Percentiles rank a stretch among this genome's conserved stretches.
These are phyloP conservation scores for Pelargonium cotyledonis DNA, from an alignment of 441 rosid genomes.

Conservation along the genomic window DNA sequence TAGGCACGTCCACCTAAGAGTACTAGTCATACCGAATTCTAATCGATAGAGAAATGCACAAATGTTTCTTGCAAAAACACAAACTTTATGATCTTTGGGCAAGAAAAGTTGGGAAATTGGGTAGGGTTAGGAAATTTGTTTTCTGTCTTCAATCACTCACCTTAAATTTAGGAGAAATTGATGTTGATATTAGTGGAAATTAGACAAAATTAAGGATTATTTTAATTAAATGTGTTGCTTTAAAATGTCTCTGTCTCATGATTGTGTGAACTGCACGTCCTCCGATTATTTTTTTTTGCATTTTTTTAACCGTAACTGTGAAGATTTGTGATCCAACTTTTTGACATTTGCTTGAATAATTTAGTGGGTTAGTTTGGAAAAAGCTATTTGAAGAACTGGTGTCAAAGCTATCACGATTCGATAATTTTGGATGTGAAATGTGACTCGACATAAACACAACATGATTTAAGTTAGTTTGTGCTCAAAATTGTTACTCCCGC, in stretches of 20 bases:
- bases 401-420: too few relatives aligned
- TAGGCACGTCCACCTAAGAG: too few relatives aligned
- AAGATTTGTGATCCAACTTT: constrained; percentile 4
- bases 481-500: too few relatives aligned
- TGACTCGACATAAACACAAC: too few relatives aligned
- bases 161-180: background rate
- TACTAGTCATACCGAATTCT: too few relatives aligned
- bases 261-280: background rate
- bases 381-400: too few relatives aligned
- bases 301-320: background rate
- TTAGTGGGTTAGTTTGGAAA: background rate
- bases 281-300: background rate
- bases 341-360: background rate
- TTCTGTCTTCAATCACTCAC: background rate
- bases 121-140: background rate
- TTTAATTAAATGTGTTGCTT: background rate
- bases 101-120: background rate
- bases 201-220: background rate
- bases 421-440: too few relatives aligned
- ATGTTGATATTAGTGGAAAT: background rate
- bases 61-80: too few relatives aligned
- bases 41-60: too few relatives aligned
- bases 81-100: too few relatives aligned
- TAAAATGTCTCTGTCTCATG: background rate
- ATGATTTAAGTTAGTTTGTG: too few relatives aligned